Conservation (phyloP, 1,139 yeast species). For the Saccharomyces hybrid region DNA sequence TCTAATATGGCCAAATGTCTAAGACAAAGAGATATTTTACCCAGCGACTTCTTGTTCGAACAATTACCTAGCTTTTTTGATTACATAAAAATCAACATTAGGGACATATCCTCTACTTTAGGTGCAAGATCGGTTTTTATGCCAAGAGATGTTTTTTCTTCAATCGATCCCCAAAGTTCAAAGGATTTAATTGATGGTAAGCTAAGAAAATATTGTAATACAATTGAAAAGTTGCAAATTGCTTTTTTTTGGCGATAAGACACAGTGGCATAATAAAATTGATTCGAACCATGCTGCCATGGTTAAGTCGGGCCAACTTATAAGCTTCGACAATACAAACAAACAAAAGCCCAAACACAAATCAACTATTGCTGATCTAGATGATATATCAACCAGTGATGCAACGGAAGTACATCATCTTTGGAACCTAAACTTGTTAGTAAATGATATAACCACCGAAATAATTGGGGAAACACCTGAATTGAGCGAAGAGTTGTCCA, state of each 20-base stretch:
- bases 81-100: constrained; percentile 33
- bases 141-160: constrained; percentile 37
- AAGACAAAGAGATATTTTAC: constrained; percentile 24
- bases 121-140: constrained; percentile 60
- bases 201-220: constrained; percentile 35
- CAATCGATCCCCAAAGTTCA: constrained; percentile 33
- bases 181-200: constrained; percentile 39
- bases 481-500: constrained; percentile 22
- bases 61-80: constrained; percentile 45
- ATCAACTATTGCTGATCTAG: constrained; percentile 25
- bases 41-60: constrained; percentile 33
- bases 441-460: constrained; percentile 24
- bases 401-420: constrained; percentile 21
- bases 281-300: constrained; percentile 17
- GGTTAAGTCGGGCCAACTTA: constrained; percentile 15
- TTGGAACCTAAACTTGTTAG: constrained; percentile 23
- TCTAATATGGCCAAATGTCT: constrained; percentile 35
- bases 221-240: constrained; percentile 22
- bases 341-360: constrained; percentile 22
- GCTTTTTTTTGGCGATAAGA: constrained; percentile 23
- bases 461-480: constrained; percentile 32
- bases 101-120: constrained; percentile 34
- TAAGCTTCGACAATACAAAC: background rate
- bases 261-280: constrained; percentile 23
- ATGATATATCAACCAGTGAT: constrained; percentile 27